A percentile compares a stretch with the other conserved stretches of the same genome.
Conservation (phyloP, 176 grass and related monocot species). For the Ampelocalamus luodianensis region DNA sequence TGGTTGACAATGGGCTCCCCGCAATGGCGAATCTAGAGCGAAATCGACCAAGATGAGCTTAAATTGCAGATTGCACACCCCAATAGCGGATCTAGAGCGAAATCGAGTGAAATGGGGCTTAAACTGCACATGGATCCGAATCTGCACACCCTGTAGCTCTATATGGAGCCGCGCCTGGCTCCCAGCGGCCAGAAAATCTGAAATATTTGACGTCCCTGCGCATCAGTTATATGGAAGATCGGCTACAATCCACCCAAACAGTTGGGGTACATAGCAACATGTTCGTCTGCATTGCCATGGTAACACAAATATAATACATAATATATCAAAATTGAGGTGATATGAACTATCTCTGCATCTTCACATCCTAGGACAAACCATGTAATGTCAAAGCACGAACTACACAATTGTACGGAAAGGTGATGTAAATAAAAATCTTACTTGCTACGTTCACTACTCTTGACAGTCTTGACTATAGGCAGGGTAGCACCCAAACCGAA, state of each 20-base stretch:
- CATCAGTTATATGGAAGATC: not conserved
- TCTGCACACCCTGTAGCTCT: too few relatives aligned
- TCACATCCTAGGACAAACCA: conserved; percentile 32
- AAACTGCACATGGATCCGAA: too few relatives aligned
- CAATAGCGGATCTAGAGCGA: too few relatives aligned
- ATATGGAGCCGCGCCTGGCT: too few relatives aligned
- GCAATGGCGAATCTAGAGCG: too few relatives aligned
- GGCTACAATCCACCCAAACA: not conserved
- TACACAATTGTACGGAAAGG: conserved; percentile 4
- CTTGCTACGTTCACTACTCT: conserved; percentile 17
- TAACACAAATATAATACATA: conserved; percentile 25
- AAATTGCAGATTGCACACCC: too few relatives aligned
- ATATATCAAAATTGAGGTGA: conserved; percentile 55
- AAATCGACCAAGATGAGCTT: too few relatives aligned
- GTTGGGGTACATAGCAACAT: not conserved
- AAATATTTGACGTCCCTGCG: too few relatives aligned
- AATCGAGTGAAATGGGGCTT: too few relatives aligned
- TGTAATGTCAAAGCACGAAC: conserved; percentile 11
- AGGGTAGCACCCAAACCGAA: conserved; percentile 20
- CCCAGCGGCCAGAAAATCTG: not conserved
- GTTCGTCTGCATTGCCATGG: conserved; percentile 7
- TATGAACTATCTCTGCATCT: conserved; percentile 9
- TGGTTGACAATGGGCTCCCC: not conserved
- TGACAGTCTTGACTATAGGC: not conserved
- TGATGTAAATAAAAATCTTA: not conserved